Evolutionary conservation across 495 filamentous ascomycete species (phyloP), one percentile per base, ranked within the genome.

Genomic region (Hypomontagnella submonticulosa): DNA sequence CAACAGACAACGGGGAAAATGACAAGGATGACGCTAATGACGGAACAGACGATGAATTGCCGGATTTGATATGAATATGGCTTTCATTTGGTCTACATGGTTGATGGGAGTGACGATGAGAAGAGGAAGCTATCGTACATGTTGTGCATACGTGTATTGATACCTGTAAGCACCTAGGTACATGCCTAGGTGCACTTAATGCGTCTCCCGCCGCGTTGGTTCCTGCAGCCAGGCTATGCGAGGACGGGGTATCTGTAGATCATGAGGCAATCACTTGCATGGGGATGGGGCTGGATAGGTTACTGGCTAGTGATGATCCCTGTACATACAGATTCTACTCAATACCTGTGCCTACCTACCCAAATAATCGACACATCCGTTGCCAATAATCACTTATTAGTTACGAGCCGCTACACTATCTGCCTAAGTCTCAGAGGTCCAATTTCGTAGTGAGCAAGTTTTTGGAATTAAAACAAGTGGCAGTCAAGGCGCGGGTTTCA

Each of bases 401-500:
- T 52, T 38, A 18, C 9, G 12, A 47, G 7, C 19, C 20, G 34
- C 15, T 12, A 33, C 27, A 9, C 4, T 36, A 40, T 37, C 57
- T 27, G 23, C 13, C 16, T 30, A 40, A 13, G 57, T 51, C 42
- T 42, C 47, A 41, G 34, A 51, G 37, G 41, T 23, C 56, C 32
- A 49, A 51, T 57, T 43, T 44, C 9, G 36, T 47, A 41, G 12
- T 69, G 71, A 71, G 65, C 62, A 67, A 62, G 59, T 73, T 71
- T 69, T 49, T 6, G 56, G 12, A 57, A 53, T 53, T 23, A 42
- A 30, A 55, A 42, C 36, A 4, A 44, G 33, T 20, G 15, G 38
- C 41, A 36, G 57, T 60, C 54, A 50, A 64, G 56, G 53, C 63
- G 13, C 63, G 13, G 44, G 71, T 73, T 73, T 73, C 71, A 67